These are phyloP conservation scores for Cercospora canescens DNA, from an alignment of 2,329 filamentous ascomycete genomes.

Conservation along the genomic window DNA sequence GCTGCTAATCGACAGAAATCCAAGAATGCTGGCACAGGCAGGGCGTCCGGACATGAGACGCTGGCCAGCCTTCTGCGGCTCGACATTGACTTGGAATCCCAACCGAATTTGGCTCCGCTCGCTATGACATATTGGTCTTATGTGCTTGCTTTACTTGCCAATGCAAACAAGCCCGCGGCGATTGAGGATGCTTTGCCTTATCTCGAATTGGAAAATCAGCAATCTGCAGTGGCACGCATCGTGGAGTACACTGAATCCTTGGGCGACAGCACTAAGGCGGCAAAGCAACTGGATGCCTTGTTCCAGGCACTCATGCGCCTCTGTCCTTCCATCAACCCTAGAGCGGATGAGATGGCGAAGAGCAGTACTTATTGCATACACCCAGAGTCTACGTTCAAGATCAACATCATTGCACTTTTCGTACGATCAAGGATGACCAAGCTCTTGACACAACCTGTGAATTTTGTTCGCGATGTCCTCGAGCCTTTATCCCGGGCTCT, in stretches of 20 bases:
- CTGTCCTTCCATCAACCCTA: constrained; percentile 65
- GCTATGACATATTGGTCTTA: constrained; percentile 66
- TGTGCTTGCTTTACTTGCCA: constrained; percentile 62
- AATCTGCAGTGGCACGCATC: constrained; percentile 62
- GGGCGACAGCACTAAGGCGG: constrained; percentile 56
- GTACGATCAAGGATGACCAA: constrained; percentile 66
- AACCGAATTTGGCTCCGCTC: constrained; percentile 48
- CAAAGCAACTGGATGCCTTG: constrained; percentile 66
- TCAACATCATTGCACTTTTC: constrained; percentile 65
- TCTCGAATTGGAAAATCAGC: constrained; percentile 53
- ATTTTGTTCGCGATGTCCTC: constrained; percentile 65
- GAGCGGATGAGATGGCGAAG: constrained; percentile 59
- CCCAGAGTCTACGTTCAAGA: constrained; percentile 59
- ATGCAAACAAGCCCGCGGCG: constrained; percentile 59
- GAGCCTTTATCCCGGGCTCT: constrained; percentile 65
- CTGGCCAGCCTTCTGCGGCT: constrained; percentile 66
- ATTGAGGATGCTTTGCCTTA: constrained; percentile 60
- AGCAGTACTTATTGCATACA: constrained; percentile 57
- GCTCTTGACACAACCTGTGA: constrained; percentile 59
- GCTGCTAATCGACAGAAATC: background rate
- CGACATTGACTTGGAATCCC: constrained; percentile 43
- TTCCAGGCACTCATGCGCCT: constrained; percentile 66
- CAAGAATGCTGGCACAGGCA: constrained; percentile 26
- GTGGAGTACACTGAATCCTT: constrained; percentile 48
- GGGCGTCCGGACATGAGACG: constrained; percentile 38